A percentile compares a stretch with the other conserved stretches of the same genome.
Conservation (phyloP, 2,329 filamentous ascomycete genomes). For the Metarhizium rileyi region DNA sequence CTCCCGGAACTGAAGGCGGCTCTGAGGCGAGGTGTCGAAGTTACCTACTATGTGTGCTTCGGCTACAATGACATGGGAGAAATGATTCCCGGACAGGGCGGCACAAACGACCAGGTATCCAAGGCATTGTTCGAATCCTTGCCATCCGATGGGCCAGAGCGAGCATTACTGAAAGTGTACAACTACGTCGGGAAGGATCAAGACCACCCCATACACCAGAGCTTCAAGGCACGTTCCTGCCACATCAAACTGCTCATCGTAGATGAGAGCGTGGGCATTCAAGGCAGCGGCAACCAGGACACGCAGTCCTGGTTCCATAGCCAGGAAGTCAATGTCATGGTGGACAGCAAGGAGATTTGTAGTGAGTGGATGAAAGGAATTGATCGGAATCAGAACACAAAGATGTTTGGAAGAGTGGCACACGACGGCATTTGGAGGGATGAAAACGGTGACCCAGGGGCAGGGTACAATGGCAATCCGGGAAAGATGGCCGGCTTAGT, state of each 20-base stretch:
- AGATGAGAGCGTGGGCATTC: constrained; percentile 57
- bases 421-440: constrained; percentile 12
- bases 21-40: constrained; percentile 55
- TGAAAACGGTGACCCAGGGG: constrained; percentile 6
- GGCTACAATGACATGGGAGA: constrained; percentile 75
- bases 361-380: constrained; percentile 51
- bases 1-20: constrained; percentile 54
- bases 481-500: constrained; percentile 8
- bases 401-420: constrained; percentile 27
- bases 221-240: constrained; percentile 55
- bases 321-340: constrained; percentile 68
- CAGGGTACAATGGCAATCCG: constrained; percentile 12
- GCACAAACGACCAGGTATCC: constrained; percentile 64
- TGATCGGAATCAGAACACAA: constrained; percentile 58
- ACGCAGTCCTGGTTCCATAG: constrained; percentile 73
- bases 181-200: constrained; percentile 72
- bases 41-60: constrained; percentile 63
- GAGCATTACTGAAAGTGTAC: constrained; percentile 42
- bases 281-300: constrained; percentile 72
- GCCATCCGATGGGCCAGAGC: constrained; percentile 28
- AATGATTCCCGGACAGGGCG: constrained; percentile 64
- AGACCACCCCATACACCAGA: constrained; percentile 54
- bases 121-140: constrained; percentile 48
- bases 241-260: constrained; percentile 72
- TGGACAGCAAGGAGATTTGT: constrained; percentile 56